Evolutionary conservation across 371 early-diverging fungal genomes (phyloP), one percentile per base, ranked within the genome.

Genomic region (Batkoa obscura): DNA sequence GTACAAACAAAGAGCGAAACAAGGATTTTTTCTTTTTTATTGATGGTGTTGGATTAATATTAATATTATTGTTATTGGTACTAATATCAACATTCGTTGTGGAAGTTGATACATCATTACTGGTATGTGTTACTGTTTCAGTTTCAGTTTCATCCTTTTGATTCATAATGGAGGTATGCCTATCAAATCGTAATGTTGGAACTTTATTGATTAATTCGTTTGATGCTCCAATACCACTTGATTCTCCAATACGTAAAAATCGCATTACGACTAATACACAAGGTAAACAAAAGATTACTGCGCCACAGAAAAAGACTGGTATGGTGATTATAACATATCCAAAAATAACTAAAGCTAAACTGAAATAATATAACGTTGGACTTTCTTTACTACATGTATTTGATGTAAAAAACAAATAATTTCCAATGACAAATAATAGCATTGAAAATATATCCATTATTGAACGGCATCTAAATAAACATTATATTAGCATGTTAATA

Each of bases 251-350:
- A 57, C 73, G 76, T 45, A 81, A 59, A 43, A 78, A 55, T 33
- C 78, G 66, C 71, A 81, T 74, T 5, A 69, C 72, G 0, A 77
- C 71, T 36, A 76, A 57, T 9, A 83, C 71, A 62, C 78, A 72
- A n/a, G 81, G 74, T 37, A 82, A 55, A 66, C 78, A 54, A 31
- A 46, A 83, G 23, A 83, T 72, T 2, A 78, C 73, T 2, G 82
- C 72, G 8, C 76, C 59, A 50, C 80, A 74, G 23, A 82, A 50
- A n/a, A 82, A 52, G 33, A 79, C 60, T 2, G 83, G 83, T 1
- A 83, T 69, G 13, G 76, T 66, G 43, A 85, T 68, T 38, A 79
- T 73, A 37, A 81, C 53, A 55, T 84, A 85, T 1, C 83, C 83
- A 51, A 81, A 62, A 1, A 80, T 58, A 58, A 84, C 75, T 59